Evolutionary conservation across 805 yeast genomes (phyloP), one percentile per base, ranked within the genome.

Genomic region (Saccharomyces eubayanus): DNA sequence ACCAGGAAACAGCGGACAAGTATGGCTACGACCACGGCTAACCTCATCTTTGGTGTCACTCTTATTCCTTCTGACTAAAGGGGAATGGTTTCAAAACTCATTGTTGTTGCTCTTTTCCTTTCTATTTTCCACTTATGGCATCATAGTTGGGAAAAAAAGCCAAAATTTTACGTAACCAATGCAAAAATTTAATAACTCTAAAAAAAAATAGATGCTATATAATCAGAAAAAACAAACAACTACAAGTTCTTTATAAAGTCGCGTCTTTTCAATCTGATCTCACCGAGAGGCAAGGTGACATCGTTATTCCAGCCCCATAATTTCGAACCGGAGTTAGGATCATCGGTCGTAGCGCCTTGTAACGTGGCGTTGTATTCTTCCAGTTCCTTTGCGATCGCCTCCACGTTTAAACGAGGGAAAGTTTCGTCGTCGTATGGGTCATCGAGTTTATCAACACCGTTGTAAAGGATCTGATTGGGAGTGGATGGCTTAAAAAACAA

Each of bases 381-480:
- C 43, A 36, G 11, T 36, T 36, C 43, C 43, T 16, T 36, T 9
- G 43, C 43, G 20, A 36, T 16, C 20, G 43, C 43, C 43, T 36
- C 43, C 20, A 36, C 20, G 43, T 36, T 36, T 11, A 36, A 36
- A 16, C 43, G 43, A 8, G 69, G 71, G 49, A 61, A 67, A 10
- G 49, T 50, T 27, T 60, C 59, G 12, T 62, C 63, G 20, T 65
- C 64, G 45, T 55, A 64, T 47, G 62, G 58, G 48, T 70, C 73
- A 49, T 73, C 75, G 0, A 57, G 56, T 47, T 66, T 64, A 2
- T 58, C 46, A 1, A 72, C 57, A 2, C 76, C 76, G 49, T 72
- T 73, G 57, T 68, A 73, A 0, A 65, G 81, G 36, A 87, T 73
- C 53, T 76, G 66, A 62, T 87, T 87, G 0, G 90, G 90, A 1